Percentiles rank a stretch among this genome's conserved stretches.
Evolutionary conservation across 129 eudicot species (phyloP).

Genomic region (Centrapalus pauciflorus): DNA sequence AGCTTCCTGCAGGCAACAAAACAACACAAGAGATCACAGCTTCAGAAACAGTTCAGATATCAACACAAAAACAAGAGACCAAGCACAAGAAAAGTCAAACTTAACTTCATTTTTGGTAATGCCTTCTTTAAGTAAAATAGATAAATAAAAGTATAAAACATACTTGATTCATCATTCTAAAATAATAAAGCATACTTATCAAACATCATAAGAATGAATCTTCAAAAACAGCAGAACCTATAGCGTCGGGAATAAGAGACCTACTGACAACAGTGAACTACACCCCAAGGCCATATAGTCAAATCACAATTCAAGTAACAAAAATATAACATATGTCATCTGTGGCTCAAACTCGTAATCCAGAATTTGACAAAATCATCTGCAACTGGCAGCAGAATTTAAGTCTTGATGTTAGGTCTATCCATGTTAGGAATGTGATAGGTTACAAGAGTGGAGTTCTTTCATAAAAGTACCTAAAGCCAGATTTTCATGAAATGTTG

Average conservation of each 20-base stretch:
- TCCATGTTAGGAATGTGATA: neutral
- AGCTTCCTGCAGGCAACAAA: slow-evolving; percentile 52
- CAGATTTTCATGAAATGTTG: neutral
- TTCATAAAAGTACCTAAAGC: neutral
- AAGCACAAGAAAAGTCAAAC: neutral
- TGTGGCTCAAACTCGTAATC: neutral
- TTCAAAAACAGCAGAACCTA: neutral
- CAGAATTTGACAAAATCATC: neutral
- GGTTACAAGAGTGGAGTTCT: neutral
- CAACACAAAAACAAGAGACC: neutral
- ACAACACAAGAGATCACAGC: slow-evolving; percentile 1
- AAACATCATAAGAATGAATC: neutral
- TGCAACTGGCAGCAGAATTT: neutral
- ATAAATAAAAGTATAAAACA: neutral
- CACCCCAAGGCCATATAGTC: neutral
- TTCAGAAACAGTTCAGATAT: neutral
- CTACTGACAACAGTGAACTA: neutral
- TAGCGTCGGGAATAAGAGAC: no score
- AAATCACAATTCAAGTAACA: neutral
- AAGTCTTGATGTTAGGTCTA: neutral
- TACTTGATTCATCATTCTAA: no score
- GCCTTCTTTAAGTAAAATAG: neutral
- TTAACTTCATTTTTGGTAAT: neutral
- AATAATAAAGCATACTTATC: no score
- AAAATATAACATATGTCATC: neutral